These are phyloP conservation scores for Boletus speciosus DNA, from an alignment of 768 basidiomycete species.

Conservation along the genomic window DNA sequence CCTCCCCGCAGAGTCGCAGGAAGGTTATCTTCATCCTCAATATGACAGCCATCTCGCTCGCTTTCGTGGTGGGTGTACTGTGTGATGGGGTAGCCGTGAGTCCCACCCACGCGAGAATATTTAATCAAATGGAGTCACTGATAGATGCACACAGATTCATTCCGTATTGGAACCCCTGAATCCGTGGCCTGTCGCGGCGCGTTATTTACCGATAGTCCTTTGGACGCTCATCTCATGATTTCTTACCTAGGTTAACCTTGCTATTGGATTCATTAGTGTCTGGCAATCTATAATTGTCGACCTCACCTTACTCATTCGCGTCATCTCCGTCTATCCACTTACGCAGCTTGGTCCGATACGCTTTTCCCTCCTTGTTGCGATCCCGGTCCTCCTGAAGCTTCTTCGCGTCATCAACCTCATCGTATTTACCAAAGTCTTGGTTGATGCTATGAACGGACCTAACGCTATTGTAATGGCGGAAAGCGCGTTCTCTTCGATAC, in stretches of 20 bases:
- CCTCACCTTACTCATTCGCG: conserved; percentile 21
- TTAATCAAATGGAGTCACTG: neutral
- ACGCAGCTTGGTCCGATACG: neutral
- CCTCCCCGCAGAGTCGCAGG: conserved; percentile 7
- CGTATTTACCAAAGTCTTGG: conserved; percentile 17
- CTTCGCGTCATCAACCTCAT: conserved; percentile 19
- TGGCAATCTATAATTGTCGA: conserved; percentile 23
- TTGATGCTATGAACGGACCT: conserved; percentile 9
- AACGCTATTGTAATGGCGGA: neutral
- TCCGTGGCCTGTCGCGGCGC: conserved; percentile 7
- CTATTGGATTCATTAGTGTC: conserved; percentile 16
- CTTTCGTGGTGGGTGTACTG: conserved; percentile 11
- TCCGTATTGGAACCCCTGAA: conserved; percentile 18
- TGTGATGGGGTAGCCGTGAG: conserved; percentile 9
- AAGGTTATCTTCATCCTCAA: conserved; percentile 21
- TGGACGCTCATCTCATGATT: no score
- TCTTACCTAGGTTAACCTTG: conserved; percentile 4
- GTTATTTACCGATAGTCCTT: neutral
- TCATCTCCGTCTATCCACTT: conserved; percentile 19
- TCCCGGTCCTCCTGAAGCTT: conserved; percentile 23
- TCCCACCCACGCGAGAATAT: neutral
- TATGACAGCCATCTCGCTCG: conserved; percentile 7
- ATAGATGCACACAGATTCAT: conserved; percentile 14
- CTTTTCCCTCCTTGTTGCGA: conserved; percentile 8
- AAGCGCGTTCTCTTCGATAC: conserved; percentile 10